Evolutionary conservation across 768 basidiomycete species (phyloP).

Genomic region (Panellus pusillus): DNA sequence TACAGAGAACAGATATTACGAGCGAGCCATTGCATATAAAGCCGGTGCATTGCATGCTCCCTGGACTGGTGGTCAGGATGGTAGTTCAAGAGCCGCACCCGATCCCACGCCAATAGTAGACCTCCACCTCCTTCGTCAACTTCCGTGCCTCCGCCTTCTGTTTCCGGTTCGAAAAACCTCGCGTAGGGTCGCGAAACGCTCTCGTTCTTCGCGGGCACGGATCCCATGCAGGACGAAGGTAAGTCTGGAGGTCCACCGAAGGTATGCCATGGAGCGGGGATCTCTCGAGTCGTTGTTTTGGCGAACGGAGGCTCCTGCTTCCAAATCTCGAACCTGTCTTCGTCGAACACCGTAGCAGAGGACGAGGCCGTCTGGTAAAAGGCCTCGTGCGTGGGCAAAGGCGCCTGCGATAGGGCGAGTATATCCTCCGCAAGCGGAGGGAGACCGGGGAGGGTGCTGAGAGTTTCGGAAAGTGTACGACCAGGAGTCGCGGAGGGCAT

Average conservation of each 20-base stretch:
- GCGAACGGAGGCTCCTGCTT: neutral
- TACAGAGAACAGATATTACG: neutral
- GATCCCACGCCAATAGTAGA: neutral
- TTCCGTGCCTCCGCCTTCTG: neutral
- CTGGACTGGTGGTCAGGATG: neutral
- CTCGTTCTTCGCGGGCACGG: neutral
- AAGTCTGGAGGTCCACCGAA: neutral
- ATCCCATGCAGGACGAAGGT: neutral
- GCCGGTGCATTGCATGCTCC: neutral
- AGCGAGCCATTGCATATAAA: neutral
- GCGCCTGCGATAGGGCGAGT: neutral
- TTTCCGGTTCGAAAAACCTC: neutral
- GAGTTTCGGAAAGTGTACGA: too few species aligned
- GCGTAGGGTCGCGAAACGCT: neutral
- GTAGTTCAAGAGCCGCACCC: neutral
- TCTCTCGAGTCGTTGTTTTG: neutral
- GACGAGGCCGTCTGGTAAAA: neutral
- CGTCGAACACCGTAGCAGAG: neutral
- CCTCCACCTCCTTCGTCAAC: neutral
- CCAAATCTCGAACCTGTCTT: neutral
- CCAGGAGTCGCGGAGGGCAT: too few species aligned
- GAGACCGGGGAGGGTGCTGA: neutral
- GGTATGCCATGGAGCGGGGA: neutral
- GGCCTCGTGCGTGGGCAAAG: neutral
- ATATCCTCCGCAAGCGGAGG: neutral